Evolutionary conservation across 345 rosid genomes (phyloP).

Genomic region (Salix brachista): DNA sequence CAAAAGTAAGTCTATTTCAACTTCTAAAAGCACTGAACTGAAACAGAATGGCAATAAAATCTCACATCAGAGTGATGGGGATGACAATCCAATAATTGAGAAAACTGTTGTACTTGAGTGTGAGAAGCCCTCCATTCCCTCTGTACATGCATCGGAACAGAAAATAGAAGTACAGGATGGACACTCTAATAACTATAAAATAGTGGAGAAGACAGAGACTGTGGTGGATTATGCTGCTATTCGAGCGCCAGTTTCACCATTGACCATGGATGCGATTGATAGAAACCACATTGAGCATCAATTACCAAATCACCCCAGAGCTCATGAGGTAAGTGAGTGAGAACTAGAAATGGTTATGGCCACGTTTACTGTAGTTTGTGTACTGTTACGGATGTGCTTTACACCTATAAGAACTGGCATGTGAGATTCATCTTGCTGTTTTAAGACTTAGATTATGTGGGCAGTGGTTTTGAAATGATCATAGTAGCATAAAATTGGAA

Average conservation of each 20-base stretch:
- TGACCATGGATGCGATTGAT: constrained; percentile 28
- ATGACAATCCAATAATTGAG: constrained; percentile 58
- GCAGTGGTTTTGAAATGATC: neutral
- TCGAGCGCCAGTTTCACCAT: constrained; percentile 30
- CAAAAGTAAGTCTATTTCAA: constrained; percentile 27
- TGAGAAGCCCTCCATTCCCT: constrained; percentile 44
- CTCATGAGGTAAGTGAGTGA: constrained; percentile 32
- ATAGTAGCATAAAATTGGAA: neutral
- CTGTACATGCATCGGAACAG: constrained; percentile 31
- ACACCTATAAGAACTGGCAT: neutral
- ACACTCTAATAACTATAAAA: constrained; percentile 9
- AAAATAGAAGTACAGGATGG: constrained; percentile 27
- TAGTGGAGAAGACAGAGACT: constrained; percentile 27
- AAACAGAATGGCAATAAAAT: constrained; percentile 31
- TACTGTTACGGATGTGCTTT: neutral
- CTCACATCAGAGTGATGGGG: constrained; percentile 40
- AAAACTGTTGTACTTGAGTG: constrained; percentile 64
- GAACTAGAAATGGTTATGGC: constrained; percentile 18
- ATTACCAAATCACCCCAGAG: constrained; percentile 26
- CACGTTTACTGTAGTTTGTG: neutral
- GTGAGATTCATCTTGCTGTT: neutral
- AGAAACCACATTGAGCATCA: constrained; percentile 26
- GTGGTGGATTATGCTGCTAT: constrained; percentile 30
- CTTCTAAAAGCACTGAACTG: constrained; percentile 29
- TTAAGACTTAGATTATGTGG: neutral